Conservation (phyloP, 2,329 filamentous ascomycete genomes). For the Dichotomopilus funicola region DNA sequence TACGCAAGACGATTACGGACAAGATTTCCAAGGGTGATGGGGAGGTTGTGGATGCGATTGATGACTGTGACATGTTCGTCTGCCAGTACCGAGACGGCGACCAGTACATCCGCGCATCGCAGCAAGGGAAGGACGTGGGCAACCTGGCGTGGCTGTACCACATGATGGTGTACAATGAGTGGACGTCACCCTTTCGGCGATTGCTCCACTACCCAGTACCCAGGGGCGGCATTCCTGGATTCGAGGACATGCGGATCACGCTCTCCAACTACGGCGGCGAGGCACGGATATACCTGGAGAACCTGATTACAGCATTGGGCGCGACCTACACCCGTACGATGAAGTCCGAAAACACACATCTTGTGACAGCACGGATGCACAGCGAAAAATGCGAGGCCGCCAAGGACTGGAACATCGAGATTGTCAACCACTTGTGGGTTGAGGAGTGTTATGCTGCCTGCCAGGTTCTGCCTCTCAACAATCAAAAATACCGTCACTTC, state of each 20-base stretch:
- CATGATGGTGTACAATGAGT: conserved; percentile 80
- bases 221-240: conserved; percentile 69
- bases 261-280: conserved; percentile 96
- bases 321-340: conserved; percentile 91
- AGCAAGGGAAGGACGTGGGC: conserved; percentile 73
- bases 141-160: conserved; percentile 93
- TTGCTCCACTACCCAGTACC: conserved; percentile 88
- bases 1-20: conserved; percentile 60
- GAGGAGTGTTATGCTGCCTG: conserved; percentile 96
- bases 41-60: conserved; percentile 55
- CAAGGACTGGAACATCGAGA: conserved; percentile 81
- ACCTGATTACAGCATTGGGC: conserved; percentile 75
- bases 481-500: conserved; percentile 76
- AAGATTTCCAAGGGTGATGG: conserved; percentile 70
- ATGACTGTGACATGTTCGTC: conserved; percentile 74
- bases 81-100: conserved; percentile 79
- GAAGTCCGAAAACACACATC: conserved; percentile 90
- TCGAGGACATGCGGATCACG: conserved; percentile 70
- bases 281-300: conserved; percentile 87
- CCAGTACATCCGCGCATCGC: conserved; percentile 71
- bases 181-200: conserved; percentile 76
- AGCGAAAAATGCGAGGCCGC: conserved; percentile 94
- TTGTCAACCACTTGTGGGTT: conserved; percentile 93
- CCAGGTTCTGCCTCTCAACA: conserved; percentile 63
- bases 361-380: conserved; percentile 81